Evolutionary conservation across 352 stramenopile genomes (phyloP).

Genomic region (Blastocystis hominis): DNA sequence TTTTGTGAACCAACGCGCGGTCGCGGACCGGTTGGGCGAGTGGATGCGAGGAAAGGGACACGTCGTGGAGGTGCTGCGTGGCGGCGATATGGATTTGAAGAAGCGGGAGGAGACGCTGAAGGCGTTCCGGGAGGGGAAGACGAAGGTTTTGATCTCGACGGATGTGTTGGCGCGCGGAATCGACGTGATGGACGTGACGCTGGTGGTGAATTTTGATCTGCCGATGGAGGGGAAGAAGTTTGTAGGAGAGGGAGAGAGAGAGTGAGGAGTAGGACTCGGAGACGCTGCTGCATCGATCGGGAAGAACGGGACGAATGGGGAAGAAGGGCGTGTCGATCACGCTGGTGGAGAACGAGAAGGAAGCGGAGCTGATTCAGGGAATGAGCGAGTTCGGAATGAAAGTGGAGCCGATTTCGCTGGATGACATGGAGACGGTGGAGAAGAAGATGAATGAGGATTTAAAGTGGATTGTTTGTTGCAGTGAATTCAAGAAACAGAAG

Average conservation of each 20-base stretch:
- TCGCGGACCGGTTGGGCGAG: constrained; percentile 4
- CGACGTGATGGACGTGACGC: constrained; percentile 34
- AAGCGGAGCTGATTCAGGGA: constrained; percentile 16
- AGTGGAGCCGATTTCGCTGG: not conserved
- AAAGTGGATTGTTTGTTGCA: constrained; percentile 4
- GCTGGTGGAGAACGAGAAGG: constrained; percentile 18
- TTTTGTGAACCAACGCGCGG: constrained; percentile 44
- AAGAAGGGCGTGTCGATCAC: constrained; percentile 29
- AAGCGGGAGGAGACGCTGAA: constrained; percentile 2
- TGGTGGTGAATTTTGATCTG: constrained; percentile 56
- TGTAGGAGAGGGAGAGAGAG: not conserved
- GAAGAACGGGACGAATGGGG: constrained; percentile 53
- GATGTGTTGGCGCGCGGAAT: constrained; percentile 44
- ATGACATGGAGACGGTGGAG: constrained; percentile 26
- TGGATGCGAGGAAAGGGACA: not conserved
- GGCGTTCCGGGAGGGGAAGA: constrained; percentile 21
- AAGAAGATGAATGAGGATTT: constrained; percentile 21
- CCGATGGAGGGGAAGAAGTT: constrained; percentile 19
- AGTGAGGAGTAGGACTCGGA: constrained; percentile 14
- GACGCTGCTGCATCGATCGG: constrained; percentile 49
- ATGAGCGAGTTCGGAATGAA: constrained; percentile 38
- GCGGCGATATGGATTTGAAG: constrained; percentile 45
- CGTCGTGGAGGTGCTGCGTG: not conserved
- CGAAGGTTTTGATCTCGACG: constrained; percentile 43
- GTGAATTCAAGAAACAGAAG: not conserved